Percentiles rank a stretch among this genome's conserved stretches.
phyloP scores from a whole-genome alignment of 208 protist genomes.

The Acanthamoeba culbertsoni region DNA sequence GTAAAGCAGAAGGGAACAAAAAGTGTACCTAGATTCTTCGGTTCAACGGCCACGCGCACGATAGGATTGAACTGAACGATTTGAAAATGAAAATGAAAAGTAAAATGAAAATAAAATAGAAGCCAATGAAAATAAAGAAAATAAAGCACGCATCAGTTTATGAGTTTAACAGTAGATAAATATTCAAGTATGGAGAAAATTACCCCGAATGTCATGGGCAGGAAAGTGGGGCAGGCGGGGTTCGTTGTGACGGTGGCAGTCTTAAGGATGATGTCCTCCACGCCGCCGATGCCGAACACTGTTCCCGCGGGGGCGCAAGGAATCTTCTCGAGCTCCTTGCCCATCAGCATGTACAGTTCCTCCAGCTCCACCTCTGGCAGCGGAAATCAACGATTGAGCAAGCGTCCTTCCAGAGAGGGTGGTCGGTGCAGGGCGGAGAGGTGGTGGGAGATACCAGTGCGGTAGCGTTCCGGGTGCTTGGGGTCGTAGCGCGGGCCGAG shows the following conservation, averaged over 20 bases:
- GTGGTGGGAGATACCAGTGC: neutral
- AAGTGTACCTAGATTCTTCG: slow-evolving; percentile 78
- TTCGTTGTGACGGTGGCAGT: slow-evolving; percentile 91
- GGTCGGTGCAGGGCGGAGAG: neutral
- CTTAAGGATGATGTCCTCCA: slow-evolving; percentile 92
- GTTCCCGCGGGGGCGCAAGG: slow-evolving; percentile 82
- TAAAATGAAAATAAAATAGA: neutral
- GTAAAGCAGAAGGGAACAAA: neutral
- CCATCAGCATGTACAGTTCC: slow-evolving; percentile 89
- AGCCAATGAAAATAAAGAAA: neutral
- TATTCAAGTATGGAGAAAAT: neutral
- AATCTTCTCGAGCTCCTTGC: slow-evolving; percentile 90
- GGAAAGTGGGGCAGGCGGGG: slow-evolving; percentile 86
- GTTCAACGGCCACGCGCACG: slow-evolving; percentile 94
- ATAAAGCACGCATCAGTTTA: neutral
- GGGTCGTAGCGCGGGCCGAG: slow-evolving; percentile 82
- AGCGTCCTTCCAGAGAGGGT: neutral
- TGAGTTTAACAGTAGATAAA: neutral
- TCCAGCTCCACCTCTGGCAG: slow-evolving; percentile 75
- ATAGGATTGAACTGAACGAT: slow-evolving; percentile 85
- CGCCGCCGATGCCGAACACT: slow-evolving; percentile 92
- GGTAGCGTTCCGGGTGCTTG: slow-evolving; percentile 75
- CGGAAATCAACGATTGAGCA: neutral
- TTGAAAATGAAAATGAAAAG: neutral
- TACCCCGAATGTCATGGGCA: slow-evolving; percentile 82